Base-by-base conservation (phyloP, 1,139 yeast species). In the Blastobotrys petasosporus region DNA sequence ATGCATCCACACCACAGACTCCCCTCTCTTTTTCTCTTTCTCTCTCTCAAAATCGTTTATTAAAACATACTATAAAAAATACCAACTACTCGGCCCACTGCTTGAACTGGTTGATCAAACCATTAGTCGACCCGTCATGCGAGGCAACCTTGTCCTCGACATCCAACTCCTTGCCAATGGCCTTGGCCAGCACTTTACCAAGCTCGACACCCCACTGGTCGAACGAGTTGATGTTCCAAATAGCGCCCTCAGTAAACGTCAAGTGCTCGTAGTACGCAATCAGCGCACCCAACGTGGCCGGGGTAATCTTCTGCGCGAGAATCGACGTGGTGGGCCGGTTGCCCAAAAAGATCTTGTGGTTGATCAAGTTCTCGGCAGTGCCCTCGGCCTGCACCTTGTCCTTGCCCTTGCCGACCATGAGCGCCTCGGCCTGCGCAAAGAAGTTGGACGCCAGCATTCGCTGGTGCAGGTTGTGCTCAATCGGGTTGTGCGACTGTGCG, bases 171-270 rank as follows among this genome's bases (percentile, higher is more conserved):
- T 78, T 77, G 59, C 94, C 94, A 64, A 92, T 92, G 53, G 77
- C 94, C 82, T 92, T 92, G 65, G 98, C 98, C 65, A 92, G 80
- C 46, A 85, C 94, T 76, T 92, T 92, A 68, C 98, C 98, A 62
- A 92, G 84, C 75, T 92, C 98, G 62, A 92, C 98, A 71, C 98
- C 98, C 96, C 97, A 92, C 77, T 92, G 98, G 75, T 92, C 98
- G 66, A 87, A 92, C 13, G 97, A 90, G 80, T 92, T 92, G 75
- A 92, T 90, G 79, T 94, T 92, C 98, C 98, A 92, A 63, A 92
- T 72, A 50, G 98, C 98, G 71, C 98, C 98, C 73, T 92, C 98
- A 51, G 90, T 90, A 71, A 92, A 92, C 34, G 97, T 92, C 49
- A 87, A 78, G 68, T 88, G 96, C 74, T 92, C 98, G 74, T 92